These are phyloP conservation scores for Trichosporon ovoides DNA, from an alignment of 1,284 basidiomycete genomes.

Conservation along the genomic window DNA sequence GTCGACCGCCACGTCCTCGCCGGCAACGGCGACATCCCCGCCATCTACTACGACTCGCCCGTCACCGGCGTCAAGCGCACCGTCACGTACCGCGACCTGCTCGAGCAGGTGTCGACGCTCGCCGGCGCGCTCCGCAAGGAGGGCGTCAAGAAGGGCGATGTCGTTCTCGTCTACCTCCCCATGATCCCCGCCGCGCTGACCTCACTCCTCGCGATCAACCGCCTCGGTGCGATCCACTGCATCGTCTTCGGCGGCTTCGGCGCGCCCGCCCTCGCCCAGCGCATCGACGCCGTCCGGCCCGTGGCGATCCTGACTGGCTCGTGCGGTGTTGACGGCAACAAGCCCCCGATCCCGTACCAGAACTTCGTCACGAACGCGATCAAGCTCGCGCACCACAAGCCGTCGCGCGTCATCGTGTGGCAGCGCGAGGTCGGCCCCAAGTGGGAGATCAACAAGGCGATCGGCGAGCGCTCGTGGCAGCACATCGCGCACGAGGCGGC, in stretches of 20 bases:
- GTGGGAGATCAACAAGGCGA: slow-evolving; percentile 11
- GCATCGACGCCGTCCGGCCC: slow-evolving; percentile 76
- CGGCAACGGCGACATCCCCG: slow-evolving; percentile 17
- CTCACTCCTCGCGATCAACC: slow-evolving; percentile 81
- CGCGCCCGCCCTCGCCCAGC: slow-evolving; percentile 85
- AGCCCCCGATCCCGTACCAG: slow-evolving; percentile 19
- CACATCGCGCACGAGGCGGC: slow-evolving; percentile 12
- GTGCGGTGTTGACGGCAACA: slow-evolving; percentile 29
- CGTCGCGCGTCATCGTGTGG: slow-evolving; percentile 80
- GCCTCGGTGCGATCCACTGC: slow-evolving; percentile 92
- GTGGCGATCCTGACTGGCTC: slow-evolving; percentile 87
- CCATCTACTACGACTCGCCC: slow-evolving; percentile 25
- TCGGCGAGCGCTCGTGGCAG: slow-evolving; percentile 18
- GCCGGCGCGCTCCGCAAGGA: slow-evolving; percentile 83
- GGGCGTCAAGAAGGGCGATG: slow-evolving; percentile 90
- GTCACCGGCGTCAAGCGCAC: slow-evolving; percentile 18
- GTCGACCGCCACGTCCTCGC: slow-evolving; percentile 23
- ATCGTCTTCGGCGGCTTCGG: slow-evolving; percentile 97
- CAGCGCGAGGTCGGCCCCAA: slow-evolving; percentile 52
- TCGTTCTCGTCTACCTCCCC: slow-evolving; percentile 52
- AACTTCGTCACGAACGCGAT: slow-evolving; percentile 13
- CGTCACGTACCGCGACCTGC: slow-evolving; percentile 74
- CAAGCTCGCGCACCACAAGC: slow-evolving; percentile 14
- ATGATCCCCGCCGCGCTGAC: slow-evolving; percentile 57
- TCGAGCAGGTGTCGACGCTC: slow-evolving; percentile 75